Evolutionary conservation across 192 early-diverging fungal species (phyloP), one percentile per base, ranked within the genome.

Genomic region (Phlyctochytrium arcticum): DNA sequence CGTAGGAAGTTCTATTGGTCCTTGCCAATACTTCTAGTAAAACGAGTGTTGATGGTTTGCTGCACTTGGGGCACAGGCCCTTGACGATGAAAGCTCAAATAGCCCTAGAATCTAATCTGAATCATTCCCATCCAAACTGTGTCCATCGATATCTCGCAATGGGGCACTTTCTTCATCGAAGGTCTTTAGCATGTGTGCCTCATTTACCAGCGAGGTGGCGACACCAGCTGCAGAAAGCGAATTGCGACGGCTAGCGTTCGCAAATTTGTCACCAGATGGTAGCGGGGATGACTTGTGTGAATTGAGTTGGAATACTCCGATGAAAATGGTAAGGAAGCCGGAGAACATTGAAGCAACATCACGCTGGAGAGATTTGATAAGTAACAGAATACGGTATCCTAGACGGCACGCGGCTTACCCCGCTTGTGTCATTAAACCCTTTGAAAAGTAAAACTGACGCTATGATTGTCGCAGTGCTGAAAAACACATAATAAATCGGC

Each of bases 401-500:
- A 37, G 17, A 6, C 0, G 56, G 6, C 21, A 48, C 10, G n/a
- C n/a, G 46, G 5, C 66, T 60, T 55, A 69, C 67, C 34, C 33
- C 54, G 44, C 59, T 65, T 9, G 62, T 36, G 3, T 58, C 39
- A 62, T 88, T 84, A 68, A 93, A 90, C 24, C 93, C 95, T 67
- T 91, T 88, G 75, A 89, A 94, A 19, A 97, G 81, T 33, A 94
- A 88, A 7, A 92, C 86, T 0, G 93, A 93, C 3, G 92, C 92
- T 15, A 89, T 71, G 53, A 98, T 92, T 0, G 95, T 98, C 15
- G 93, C 90, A 12, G 93, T 92, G 46, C 93, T 98, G 71, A 98
- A 98, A 60, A 90, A 89, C 19, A 98, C 95, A 64, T 91, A 98
- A 80, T 98, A 98, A 62, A 98, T 90, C 54, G 89, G 48, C 9